Evolutionary conservation across 106 monocot species (phyloP), one percentile per base, ranked within the genome.

Genomic region (Amphibolis antarctica): DNA sequence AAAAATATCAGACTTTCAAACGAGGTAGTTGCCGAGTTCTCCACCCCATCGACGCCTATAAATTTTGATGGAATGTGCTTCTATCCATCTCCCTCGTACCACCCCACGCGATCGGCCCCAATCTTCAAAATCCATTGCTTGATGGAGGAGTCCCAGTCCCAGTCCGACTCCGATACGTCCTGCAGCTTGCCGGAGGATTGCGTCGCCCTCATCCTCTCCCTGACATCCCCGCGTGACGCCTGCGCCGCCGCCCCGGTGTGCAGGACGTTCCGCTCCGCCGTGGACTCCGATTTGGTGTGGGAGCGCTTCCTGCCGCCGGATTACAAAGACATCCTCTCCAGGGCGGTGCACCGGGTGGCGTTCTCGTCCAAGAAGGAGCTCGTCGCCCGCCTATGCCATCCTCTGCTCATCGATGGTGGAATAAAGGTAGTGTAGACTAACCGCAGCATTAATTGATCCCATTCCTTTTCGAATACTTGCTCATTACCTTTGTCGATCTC

Each of bases 371-470:
- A 65, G 63, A 69, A 42, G 60, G 77, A 80, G 0, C 77, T 85
- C 55, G 80, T 60, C 69, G 66, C 73, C 44, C 75, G 71, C 0
- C 66, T 81, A 19, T 85, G 85, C 71, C 51, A 50, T n/a, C 70
- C 78, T 20, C 24, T 85, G 50, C 73, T 81, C 60, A 58, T 83
- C 66, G 83, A 83, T 30, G 73, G 67, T 44, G 73, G 76, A 62
- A 71, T 19, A 11, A 70, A 59, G 73, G 83, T 77, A 55, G 10
- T 61, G 12, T 14, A 9, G 12, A n/a, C n/a, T n/a, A n/a, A n/a
- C n/a, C n/a, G n/a, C n/a, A n/a, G n/a, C n/a, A n/a, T n/a, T n/a
- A n/a, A n/a, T n/a, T n/a, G n/a, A n/a, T n/a, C n/a, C n/a, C n/a
- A n/a, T n/a, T n/a, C n/a, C n/a, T n/a, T n/a, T n/a, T n/a, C n/a